A percentile compares a stretch with the other conserved stretches of the same genome.
phyloP scores from a whole-genome alignment of 805 yeast species.

The Candida ipomoeae region DNA sequence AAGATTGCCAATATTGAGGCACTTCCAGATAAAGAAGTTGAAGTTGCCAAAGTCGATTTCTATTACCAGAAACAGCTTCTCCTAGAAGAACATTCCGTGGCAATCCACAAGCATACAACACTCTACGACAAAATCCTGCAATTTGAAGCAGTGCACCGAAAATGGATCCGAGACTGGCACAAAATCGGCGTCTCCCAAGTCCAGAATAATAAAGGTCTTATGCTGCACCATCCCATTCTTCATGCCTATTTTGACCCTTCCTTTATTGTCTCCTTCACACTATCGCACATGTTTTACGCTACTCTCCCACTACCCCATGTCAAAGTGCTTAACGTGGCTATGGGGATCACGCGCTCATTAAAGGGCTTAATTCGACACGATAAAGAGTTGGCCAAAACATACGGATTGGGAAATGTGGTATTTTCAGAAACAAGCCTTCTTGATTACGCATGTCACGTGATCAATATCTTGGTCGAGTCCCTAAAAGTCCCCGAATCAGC shows the following conservation, averaged over 20 bases:
- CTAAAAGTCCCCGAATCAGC: constrained; percentile 12
- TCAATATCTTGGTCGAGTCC: constrained; percentile 15
- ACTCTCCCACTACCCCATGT: constrained; percentile 18
- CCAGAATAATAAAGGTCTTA: constrained; percentile 1
- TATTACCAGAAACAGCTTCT: constrained; percentile 25
- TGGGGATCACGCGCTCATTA: background rate
- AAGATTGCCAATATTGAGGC: too few relatives aligned
- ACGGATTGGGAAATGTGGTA: background rate
- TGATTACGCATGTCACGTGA: constrained; percentile 17
- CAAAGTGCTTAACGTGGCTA: constrained; percentile 17
- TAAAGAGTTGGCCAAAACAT: background rate
- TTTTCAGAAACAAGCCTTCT: constrained; percentile 20
- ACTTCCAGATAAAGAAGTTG: too few relatives aligned
- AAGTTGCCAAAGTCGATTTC: constrained; percentile 7
- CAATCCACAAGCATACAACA: constrained; percentile 1
- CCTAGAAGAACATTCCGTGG: constrained; percentile 23
- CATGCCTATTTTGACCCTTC: constrained; percentile 13
- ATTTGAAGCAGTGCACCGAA: background rate
- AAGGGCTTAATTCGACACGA: constrained; percentile 1
- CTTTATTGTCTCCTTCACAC: constrained; percentile 15
- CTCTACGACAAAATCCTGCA: background rate
- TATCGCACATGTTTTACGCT: constrained; percentile 19
- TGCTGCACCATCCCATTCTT: constrained; percentile 5
- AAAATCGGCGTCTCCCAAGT: background rate
- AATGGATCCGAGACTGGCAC: constrained; percentile 3